Conservation (phyloP, 1,139 yeast genomes). For the Diutina sp. region DNA sequence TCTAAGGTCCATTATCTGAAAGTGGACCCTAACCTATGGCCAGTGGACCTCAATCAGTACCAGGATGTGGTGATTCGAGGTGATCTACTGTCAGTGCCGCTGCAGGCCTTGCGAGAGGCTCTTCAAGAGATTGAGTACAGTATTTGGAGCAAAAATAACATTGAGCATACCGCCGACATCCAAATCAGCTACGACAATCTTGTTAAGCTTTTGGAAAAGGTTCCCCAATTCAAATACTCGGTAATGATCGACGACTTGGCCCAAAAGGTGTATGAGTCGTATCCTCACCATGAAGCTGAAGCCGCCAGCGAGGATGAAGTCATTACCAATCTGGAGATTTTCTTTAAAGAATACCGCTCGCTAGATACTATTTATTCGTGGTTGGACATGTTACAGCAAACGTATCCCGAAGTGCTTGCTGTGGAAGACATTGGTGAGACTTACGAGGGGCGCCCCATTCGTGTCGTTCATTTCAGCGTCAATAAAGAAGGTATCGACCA, state of each 20-base stretch:
- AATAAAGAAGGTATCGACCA: slow-evolving; percentile 31
- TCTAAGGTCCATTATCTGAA: slow-evolving; percentile 14
- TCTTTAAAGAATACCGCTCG: slow-evolving; percentile 62
- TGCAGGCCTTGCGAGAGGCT: slow-evolving; percentile 13
- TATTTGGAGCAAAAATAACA: slow-evolving; percentile 21
- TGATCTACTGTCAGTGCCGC: slow-evolving; percentile 9
- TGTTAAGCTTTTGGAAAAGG: neutral
- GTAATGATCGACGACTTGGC: slow-evolving; percentile 22
- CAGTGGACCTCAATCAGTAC: slow-evolving; percentile 39
- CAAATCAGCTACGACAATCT: slow-evolving; percentile 16
- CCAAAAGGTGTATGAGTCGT: slow-evolving; percentile 41
- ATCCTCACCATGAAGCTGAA: slow-evolving; percentile 17
- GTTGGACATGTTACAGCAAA: slow-evolving; percentile 43
- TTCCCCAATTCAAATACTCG: neutral
- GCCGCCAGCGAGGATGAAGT: slow-evolving; percentile 5
- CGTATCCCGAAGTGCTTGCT: slow-evolving; percentile 47
- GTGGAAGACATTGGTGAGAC: slow-evolving; percentile 65
- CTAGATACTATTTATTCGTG: slow-evolving; percentile 59
- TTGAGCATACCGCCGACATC: slow-evolving; percentile 17
- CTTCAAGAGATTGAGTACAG: slow-evolving; percentile 16
- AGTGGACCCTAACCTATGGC: slow-evolving; percentile 16
- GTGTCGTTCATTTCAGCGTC: slow-evolving; percentile 50
- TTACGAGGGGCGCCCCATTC: slow-evolving; percentile 57
- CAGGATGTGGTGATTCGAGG: slow-evolving; percentile 20
- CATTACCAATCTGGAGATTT: slow-evolving; percentile 23